Evolutionary conservation across 768 basidiomycete species (phyloP).

Genomic region (Suillus brevipes): DNA sequence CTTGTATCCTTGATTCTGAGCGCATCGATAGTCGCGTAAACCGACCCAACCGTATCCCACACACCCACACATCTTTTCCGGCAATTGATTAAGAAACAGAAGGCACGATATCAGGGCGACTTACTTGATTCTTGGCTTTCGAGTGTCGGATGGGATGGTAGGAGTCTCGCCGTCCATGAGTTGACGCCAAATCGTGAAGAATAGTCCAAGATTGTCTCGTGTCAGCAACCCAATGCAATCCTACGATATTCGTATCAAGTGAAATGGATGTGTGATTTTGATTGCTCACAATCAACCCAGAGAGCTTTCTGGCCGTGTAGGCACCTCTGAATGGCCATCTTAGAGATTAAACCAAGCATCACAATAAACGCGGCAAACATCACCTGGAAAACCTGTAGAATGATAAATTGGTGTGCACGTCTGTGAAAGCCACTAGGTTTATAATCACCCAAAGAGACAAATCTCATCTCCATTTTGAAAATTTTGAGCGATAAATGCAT

Average conservation of each 20-base stretch:
- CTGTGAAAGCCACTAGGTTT: background rate
- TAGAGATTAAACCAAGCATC: background rate
- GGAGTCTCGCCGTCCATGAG: constrained; percentile 9
- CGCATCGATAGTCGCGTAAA: constrained; percentile 11
- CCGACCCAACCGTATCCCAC: constrained; percentile 26
- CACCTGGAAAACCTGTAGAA: constrained; percentile 6
- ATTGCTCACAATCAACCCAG: constrained; percentile 9
- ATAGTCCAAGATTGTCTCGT: constrained; percentile 11
- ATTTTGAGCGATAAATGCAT: constrained; percentile 28
- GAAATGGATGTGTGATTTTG: background rate
- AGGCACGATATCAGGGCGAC: background rate
- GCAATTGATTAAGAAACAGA: background rate
- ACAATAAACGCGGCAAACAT: background rate
- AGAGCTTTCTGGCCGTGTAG: constrained; percentile 11
- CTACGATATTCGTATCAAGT: background rate
- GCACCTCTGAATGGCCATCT: constrained; percentile 4
- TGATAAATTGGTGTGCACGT: background rate
- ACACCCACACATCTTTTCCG: constrained; percentile 18
- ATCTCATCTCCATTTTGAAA: constrained; percentile 18
- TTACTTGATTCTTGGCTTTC: constrained; percentile 1
- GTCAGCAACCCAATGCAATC: constrained; percentile 20
- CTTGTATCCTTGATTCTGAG: constrained; percentile 21
- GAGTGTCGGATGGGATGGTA: constrained; percentile 4
- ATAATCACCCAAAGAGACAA: constrained; percentile 16
- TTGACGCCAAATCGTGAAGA: constrained; percentile 16